phyloP scores from a whole-genome alignment of 2,329 filamentous ascomycete genomes.

The Phialophora verrucosa region DNA sequence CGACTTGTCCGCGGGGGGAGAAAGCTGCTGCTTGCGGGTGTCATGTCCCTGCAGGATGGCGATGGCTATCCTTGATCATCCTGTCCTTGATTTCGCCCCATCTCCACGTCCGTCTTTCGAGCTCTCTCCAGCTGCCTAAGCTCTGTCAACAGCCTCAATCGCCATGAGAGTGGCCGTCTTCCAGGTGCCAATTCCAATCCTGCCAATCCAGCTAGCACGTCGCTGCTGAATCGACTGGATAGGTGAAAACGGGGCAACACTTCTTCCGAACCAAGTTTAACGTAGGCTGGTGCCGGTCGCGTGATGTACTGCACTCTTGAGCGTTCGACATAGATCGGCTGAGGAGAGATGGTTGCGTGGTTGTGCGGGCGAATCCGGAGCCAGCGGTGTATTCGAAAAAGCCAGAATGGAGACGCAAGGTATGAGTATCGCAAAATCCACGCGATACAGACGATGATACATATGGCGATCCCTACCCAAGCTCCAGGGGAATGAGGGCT shows the following conservation, averaged over 20 bases:
- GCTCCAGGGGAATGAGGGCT: slow-evolving; percentile 14
- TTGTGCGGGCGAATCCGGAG: neutral
- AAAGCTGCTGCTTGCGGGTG: neutral
- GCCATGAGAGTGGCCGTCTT: slow-evolving; percentile 23
- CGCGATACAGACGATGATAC: slow-evolving; percentile 25
- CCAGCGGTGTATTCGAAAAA: slow-evolving; percentile 4
- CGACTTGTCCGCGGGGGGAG: neutral
- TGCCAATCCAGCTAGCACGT: slow-evolving; percentile 22
- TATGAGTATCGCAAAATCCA: slow-evolving; percentile 26
- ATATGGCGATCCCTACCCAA: slow-evolving; percentile 21
- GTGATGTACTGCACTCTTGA: neutral
- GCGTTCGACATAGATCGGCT: neutral
- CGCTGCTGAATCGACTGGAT: slow-evolving; percentile 22
- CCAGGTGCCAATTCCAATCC: slow-evolving; percentile 3
- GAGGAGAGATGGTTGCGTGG: slow-evolving; percentile 5
- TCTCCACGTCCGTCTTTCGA: neutral
- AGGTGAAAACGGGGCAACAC: slow-evolving; percentile 18
- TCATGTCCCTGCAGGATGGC: neutral
- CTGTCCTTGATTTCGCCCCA: neutral
- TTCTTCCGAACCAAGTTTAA: slow-evolving; percentile 12
- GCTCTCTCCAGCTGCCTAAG: neutral
- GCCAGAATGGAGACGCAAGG: slow-evolving; percentile 23
- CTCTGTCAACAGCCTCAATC: slow-evolving; percentile 22
- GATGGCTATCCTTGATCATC: neutral
- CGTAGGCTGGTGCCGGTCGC: slow-evolving; percentile 12